Conservation (phyloP, 768 basidiomycete genomes). For the Amanita subjunquillea region DNA sequence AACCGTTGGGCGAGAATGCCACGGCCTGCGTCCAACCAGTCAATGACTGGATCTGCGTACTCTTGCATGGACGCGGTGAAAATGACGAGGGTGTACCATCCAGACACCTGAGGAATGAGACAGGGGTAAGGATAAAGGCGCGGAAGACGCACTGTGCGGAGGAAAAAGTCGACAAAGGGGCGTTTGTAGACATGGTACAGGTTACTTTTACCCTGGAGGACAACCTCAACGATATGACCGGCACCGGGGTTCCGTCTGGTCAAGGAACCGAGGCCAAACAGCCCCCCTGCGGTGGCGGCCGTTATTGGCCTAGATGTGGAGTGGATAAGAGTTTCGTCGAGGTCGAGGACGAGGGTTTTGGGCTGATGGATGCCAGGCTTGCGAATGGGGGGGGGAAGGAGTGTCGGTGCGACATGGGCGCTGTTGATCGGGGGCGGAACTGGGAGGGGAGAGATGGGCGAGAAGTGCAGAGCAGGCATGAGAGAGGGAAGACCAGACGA, state of each 20-base stretch:
- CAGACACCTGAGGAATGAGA: slow-evolving; percentile 59
- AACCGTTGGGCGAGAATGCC: slow-evolving; percentile 83
- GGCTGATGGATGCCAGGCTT: slow-evolving; percentile 70
- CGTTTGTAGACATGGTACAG: slow-evolving; percentile 98
- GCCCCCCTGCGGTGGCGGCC: slow-evolving; percentile 37
- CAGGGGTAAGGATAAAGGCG: neutral
- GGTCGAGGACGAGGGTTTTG: slow-evolving; percentile 93
- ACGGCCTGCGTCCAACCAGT: slow-evolving; percentile 94
- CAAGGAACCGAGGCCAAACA: slow-evolving; percentile 48
- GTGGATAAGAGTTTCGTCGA: slow-evolving; percentile 98
- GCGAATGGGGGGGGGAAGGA: slow-evolving; percentile 29
- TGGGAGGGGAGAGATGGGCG: neutral
- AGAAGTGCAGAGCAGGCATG: slow-evolving; percentile 46
- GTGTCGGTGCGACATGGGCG: slow-evolving; percentile 33
- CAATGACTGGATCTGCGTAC: slow-evolving; percentile 98
- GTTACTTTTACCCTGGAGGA: slow-evolving; percentile 78
- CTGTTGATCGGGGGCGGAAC: neutral
- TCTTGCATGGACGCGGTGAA: slow-evolving; percentile 99
- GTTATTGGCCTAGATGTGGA: slow-evolving; percentile 79
- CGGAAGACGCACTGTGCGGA: slow-evolving; percentile 60
- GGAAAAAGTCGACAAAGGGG: slow-evolving; percentile 93
- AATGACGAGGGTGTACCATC: slow-evolving; percentile 98
- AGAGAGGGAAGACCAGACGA: slow-evolving; percentile 62
- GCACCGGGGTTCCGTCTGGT: slow-evolving; percentile 53
- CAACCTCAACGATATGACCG: slow-evolving; percentile 88